Evolutionary conservation across 305 asterid genomes (phyloP), one percentile per base, ranked within the genome.

Genomic region (Nicotiana rustica): DNA sequence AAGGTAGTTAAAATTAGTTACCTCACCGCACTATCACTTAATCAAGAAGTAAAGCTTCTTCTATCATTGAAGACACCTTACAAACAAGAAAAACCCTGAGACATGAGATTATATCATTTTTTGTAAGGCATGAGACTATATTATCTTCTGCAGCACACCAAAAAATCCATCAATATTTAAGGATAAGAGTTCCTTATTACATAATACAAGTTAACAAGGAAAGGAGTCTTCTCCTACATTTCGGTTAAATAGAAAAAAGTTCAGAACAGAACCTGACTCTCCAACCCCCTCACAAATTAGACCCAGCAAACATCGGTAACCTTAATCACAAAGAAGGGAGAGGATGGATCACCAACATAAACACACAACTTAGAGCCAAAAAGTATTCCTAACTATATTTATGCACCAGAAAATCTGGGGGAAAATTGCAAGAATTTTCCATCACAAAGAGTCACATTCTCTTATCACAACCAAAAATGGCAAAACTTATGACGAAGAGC

Each of bases 321-420:
- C 78, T 59, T 47, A 73, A 73, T 47, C 62, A 73, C 62, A 73
- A 21, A 47, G 59, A 71, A 49, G 79, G 21, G 61, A 33, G 5
- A 33, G 36, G 36, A 33, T 33, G 36, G 36, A 33, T 33, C 36
- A 33, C 36, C 36, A 33, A 33, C 36, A 33, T 33, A 33, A 33
- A 33, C 36, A 33, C 5, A 33, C 36, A 33, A 33, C 36, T 33
- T 33, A 33, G 36, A 33, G 5, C 36, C 36, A 33, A 33, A 33
- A 33, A 33, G 36, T 33, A 33, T 33, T 33, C 36, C 36, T 33
- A 33, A 33, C 0, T 33, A 33, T 33, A 33, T 33, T 33, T 33
- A 33, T 33, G 36, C 36, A 33, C 36, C 36, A 33, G 36, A 33
- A 33, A 33, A 33, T 33, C 36, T 33, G 5, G 36, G 36, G 35